Conservation (phyloP, 2,329 filamentous ascomycete genomes). For the Eutypa lata region DNA sequence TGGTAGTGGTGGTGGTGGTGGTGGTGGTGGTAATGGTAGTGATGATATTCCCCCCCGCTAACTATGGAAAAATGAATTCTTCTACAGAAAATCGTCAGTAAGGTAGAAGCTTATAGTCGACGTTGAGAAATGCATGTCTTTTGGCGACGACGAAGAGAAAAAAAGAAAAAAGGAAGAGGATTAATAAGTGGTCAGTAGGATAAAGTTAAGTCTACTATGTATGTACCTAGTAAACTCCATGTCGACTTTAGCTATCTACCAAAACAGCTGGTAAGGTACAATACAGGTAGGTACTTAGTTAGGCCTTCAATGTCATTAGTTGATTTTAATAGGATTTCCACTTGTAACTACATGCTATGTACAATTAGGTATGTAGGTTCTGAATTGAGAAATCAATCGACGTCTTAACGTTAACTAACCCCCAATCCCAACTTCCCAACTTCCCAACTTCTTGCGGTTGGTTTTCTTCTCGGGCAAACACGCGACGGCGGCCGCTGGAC, state of each 20-base stretch:
- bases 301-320: no score
- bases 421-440: no score
- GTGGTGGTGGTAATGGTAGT: neutral
- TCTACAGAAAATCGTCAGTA: neutral
- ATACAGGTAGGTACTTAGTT: no score
- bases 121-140: neutral
- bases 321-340: no score
- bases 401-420: no score
- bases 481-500: neutral
- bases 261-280: no score
- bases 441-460: no score
- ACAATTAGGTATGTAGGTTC: neutral
- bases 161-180: neutral
- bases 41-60: neutral
- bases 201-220: neutral
- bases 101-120: neutral
- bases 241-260: no score
- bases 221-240: neutral
- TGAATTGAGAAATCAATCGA: neutral
- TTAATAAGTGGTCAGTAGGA: neutral
- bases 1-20: neutral
- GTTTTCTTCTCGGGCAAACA: neutral
- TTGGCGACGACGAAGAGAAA: neutral
- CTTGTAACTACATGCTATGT: neutral
- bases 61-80: neutral